phyloP scores from a whole-genome alignment of 352 stramenopile genomes.

The Phytophthora pisi region DNA sequence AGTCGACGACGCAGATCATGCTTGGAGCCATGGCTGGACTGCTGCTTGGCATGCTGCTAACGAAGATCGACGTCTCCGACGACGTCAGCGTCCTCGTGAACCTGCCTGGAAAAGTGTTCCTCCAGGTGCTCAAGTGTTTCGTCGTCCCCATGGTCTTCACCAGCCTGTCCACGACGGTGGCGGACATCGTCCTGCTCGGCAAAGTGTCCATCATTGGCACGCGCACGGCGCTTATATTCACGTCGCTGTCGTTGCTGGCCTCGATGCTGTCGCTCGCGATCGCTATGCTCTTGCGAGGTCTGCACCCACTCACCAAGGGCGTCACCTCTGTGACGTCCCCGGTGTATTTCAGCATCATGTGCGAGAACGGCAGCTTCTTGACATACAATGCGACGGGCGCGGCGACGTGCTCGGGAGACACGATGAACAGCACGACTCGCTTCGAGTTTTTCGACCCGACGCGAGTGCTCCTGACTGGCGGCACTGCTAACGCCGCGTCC shows the following conservation, averaged over 20 bases:
- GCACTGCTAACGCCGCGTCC: constrained; percentile 24
- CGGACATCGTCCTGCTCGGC: constrained; percentile 68
- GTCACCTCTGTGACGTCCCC: constrained; percentile 15
- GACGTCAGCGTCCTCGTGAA: constrained; percentile 46
- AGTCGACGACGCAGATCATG: constrained; percentile 52
- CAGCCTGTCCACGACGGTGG: constrained; percentile 61
- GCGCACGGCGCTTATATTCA: constrained; percentile 58
- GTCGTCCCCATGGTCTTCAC: constrained; percentile 76
- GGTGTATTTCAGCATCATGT: constrained; percentile 46
- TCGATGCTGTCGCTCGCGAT: constrained; percentile 46
- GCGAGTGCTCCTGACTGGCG: constrained; percentile 34
- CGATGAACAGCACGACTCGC: constrained; percentile 30
- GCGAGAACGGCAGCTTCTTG: constrained; percentile 45
- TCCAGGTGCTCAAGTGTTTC: constrained; percentile 58
- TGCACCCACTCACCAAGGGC: constrained; percentile 34
- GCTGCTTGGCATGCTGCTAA: constrained; percentile 38
- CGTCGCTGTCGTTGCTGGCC: constrained; percentile 43
- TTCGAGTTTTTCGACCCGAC: constrained; percentile 59
- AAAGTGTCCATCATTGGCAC: constrained; percentile 67
- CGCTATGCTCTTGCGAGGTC: constrained; percentile 45
- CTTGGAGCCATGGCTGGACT: constrained; percentile 44
- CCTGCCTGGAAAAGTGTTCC: constrained; percentile 50
- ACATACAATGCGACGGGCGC: constrained; percentile 29
- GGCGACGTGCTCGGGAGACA: constrained; percentile 30
- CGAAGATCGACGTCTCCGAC: constrained; percentile 37